These are phyloP conservation scores for Magnolia officinalis DNA, from an alignment of 164 flowering plant species.

Conservation along the genomic window DNA sequence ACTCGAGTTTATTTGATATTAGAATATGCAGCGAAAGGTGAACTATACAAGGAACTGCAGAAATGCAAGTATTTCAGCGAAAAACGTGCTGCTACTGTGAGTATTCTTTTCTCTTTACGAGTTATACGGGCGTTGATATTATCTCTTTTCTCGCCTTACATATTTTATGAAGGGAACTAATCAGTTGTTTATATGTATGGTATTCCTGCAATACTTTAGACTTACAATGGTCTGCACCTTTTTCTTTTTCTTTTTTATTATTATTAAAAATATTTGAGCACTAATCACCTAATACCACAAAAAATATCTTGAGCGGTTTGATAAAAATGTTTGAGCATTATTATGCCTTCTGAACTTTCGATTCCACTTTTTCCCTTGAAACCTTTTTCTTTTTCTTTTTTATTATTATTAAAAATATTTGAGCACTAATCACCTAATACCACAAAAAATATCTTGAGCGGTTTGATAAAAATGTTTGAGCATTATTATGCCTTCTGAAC, in stretches of 20 bases:
- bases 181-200: background rate
- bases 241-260: background rate
- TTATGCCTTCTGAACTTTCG: background rate
- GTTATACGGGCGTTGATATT: background rate
- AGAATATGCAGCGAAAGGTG: constrained; percentile 96
- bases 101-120: constrained; percentile 18
- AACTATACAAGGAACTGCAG: constrained; percentile 90
- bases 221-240: background rate
- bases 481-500: background rate
- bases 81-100: constrained; percentile 94
- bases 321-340: background rate
- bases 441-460: too few species aligned
- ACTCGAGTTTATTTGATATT: constrained; percentile 87
- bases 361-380: too few species aligned
- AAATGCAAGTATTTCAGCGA: constrained; percentile 90
- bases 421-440: too few species aligned
- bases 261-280: background rate
- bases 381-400: too few species aligned
- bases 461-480: background rate
- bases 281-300: background rate
- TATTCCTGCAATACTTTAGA: background rate
- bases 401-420: too few species aligned
- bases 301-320: too few species aligned
- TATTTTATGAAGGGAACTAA: background rate
- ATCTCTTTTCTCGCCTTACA: background rate